phyloP scores from a whole-genome alignment of 2,329 filamentous ascomycete species.

The Pestalotiopsis sp. region DNA sequence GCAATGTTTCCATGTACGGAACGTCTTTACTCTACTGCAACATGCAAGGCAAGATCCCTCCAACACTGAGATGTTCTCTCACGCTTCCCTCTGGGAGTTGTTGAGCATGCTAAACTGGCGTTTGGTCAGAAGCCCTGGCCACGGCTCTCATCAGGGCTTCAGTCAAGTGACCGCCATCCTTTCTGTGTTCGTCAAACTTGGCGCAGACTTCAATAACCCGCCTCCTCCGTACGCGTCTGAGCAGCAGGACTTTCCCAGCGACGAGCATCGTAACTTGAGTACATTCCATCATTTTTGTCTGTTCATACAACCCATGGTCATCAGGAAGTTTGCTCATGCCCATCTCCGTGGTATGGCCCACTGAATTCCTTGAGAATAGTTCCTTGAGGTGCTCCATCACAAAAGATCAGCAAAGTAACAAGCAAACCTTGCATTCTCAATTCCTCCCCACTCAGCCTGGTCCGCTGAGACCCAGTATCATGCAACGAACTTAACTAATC shows the following conservation, averaged over 20 bases:
- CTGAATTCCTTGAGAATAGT: neutral
- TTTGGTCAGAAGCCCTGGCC: neutral
- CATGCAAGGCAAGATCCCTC: neutral
- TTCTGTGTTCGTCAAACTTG: neutral
- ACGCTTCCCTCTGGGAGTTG: neutral
- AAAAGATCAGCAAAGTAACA: too few species aligned
- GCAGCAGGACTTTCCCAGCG: neutral
- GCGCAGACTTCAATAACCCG: neutral
- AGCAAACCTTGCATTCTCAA: too few species aligned
- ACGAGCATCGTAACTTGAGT: neutral
- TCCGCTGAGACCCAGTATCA: too few species aligned
- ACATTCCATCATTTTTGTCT: neutral
- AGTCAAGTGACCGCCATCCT: neutral
- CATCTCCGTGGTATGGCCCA: neutral
- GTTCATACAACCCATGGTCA: neutral
- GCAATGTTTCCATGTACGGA: neutral
- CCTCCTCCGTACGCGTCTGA: neutral
- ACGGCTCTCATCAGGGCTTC: neutral
- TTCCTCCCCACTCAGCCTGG: too few species aligned
- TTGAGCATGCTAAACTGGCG: neutral
- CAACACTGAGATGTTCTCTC: neutral
- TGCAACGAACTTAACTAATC: neutral
- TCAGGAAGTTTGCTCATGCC: neutral
- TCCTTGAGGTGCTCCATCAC: too few species aligned
- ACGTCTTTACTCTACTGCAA: neutral